Base-by-base conservation (phyloP, 352 stramenopile genomes). In the Pelagophyceae sp. region DNA sequence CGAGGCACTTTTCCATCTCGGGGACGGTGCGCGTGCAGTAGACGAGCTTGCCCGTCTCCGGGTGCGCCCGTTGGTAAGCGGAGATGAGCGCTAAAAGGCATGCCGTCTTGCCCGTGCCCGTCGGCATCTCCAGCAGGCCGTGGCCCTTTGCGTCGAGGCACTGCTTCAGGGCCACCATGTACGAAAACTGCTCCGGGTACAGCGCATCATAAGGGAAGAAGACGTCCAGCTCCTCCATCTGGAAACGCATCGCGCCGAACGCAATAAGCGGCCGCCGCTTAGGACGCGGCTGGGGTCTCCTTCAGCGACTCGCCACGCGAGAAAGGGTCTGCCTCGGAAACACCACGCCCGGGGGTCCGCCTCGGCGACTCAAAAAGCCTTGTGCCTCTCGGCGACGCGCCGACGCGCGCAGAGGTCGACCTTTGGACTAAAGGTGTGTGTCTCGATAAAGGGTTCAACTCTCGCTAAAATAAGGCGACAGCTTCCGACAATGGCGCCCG, bases 11-110 rank as follows among this genome's bases (percentile, higher is more conserved):
- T 61, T 95, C 93, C 96, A 99, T 99, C 87, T 99, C 96, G 0
- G 96, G 95, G 31, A 99, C 96, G 3, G 96, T 99, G 31, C 96
- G 94, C 45, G 96, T 99, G 83, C 96, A 99, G 84, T 99, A 99
- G 33, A 99, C 89, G 69, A 99, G 87, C 84, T 99, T 99, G 35
- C 96, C 96, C 17, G 90, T 94, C 64, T 89, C 89, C 51, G 94
- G 93, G 85, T 99, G 90, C 15, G 94, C 94, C 74, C 87, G 88
- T 80, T 98, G 91, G 86, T 96, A 96, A 6, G 91, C 95, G 27
- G 97, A 91, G 74, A 99, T 97, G 19, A 99, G 87, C 61, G 93
- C 95, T 0, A 99, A 85, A 2, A 99, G 82, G 76, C 93, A 98
- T 23, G 98, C 94, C 23, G 96, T 99, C 85, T 99, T 98, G 76